These are phyloP conservation scores for Chloris gayana DNA, from an alignment of 176 grass and related monocot species.

Conservation along the genomic window DNA sequence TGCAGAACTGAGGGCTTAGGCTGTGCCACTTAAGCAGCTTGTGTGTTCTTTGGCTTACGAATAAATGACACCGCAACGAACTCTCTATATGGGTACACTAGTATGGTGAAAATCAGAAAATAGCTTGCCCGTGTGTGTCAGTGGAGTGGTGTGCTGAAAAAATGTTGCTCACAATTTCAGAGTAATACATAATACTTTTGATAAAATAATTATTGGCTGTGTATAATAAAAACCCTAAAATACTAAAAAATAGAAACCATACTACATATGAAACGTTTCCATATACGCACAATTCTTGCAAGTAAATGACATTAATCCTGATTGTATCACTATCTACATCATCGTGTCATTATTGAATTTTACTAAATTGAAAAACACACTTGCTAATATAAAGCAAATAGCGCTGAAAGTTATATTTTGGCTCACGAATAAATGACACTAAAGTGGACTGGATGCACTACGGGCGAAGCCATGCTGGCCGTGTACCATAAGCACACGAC, in stretches of 20 bases:
- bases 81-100: not conserved
- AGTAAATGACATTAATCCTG: no score
- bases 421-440: no score
- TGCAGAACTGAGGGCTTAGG: constrained; percentile 17
- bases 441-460: no score
- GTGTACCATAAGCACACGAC: no score
- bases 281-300: no score
- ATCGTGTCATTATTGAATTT: no score
- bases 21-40: not conserved
- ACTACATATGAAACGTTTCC: no score
- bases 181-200: not conserved
- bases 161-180: not conserved
- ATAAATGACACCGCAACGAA: constrained; percentile 21
- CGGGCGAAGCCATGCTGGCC: no score
- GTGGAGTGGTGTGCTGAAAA: not conserved
- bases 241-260: not conserved
- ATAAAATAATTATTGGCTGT: not conserved
- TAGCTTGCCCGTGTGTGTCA: not conserved
- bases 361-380: no score
- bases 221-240: not conserved
- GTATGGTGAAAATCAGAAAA: not conserved
- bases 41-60: not conserved
- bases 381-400: no score
- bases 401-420: no score
- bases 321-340: no score